phyloP scores from a whole-genome alignment of 768 basidiomycete genomes.

The Russula brevipes region DNA sequence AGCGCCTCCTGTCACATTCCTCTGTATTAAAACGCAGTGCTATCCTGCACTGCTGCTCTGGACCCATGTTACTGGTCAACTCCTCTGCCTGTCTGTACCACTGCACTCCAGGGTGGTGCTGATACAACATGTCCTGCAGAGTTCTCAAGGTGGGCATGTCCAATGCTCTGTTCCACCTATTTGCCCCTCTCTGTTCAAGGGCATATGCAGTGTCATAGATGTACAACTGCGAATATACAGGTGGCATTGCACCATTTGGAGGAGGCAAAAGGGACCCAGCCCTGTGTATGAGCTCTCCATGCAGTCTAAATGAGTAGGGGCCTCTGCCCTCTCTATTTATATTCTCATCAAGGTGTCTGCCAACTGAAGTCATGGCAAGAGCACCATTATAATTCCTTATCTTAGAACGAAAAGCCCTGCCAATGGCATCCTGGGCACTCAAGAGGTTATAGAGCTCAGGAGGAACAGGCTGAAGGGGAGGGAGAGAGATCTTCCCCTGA shows the following conservation, averaged over 20 bases:
- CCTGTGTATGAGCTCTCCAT: neutral
- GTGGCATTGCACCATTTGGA: neutral
- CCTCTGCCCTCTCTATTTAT: no score
- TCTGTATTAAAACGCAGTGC: neutral
- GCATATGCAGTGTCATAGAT: neutral
- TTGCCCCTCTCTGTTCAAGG: neutral
- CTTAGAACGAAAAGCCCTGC: constrained; percentile 30
- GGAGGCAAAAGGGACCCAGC: neutral
- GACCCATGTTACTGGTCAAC: neutral
- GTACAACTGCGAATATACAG: neutral
- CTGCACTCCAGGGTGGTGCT: neutral
- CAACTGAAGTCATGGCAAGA: neutral
- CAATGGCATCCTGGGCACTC: constrained; percentile 29
- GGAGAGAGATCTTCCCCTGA: neutral
- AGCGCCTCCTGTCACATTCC: neutral
- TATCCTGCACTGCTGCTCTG: constrained; percentile 26
- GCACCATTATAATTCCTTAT: neutral
- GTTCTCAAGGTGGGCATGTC: no score
- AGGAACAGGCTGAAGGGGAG: neutral
- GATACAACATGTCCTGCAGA: no score
- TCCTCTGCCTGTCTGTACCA: neutral
- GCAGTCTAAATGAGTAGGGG: neutral
- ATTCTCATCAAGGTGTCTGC: neutral
- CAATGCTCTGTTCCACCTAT: neutral
- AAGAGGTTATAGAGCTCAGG: neutral